Evolutionary conservation across 768 basidiomycete species (phyloP).

Genomic region (Piloderma croceum): DNA sequence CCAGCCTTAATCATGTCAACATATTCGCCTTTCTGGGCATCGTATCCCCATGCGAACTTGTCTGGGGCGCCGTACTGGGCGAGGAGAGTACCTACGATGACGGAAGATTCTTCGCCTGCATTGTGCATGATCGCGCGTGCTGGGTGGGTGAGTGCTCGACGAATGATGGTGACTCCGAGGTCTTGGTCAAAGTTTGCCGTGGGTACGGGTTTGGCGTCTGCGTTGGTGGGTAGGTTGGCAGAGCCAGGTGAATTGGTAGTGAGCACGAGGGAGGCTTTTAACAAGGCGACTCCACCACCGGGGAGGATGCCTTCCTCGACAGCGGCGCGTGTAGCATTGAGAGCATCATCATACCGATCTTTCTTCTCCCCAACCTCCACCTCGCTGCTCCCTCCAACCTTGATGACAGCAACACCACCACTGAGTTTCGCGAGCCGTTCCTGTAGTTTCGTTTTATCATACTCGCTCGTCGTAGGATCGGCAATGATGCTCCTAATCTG

Average conservation of each 20-base stretch:
- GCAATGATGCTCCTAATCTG: constrained; percentile 83
- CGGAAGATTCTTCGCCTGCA: constrained; percentile 90
- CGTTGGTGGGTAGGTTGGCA: constrained; percentile 42
- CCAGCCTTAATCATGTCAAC: constrained; percentile 94
- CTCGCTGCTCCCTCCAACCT: constrained; percentile 89
- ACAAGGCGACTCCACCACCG: constrained; percentile 89
- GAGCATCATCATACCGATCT: constrained; percentile 94
- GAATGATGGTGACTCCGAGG: constrained; percentile 90
- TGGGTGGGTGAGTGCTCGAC: constrained; percentile 77
- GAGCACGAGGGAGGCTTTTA: constrained; percentile 77
- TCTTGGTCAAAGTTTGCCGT: constrained; percentile 96
- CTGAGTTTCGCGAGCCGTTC: constrained; percentile 94
- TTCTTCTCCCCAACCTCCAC: constrained; percentile 99
- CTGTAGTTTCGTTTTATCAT: constrained; percentile 91
- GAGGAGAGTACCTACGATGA: constrained; percentile 86
- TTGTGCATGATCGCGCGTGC: constrained; percentile 87
- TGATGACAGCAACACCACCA: constrained; percentile 97
- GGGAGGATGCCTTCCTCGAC: constrained; percentile 99
- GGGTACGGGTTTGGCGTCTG: constrained; percentile 61
- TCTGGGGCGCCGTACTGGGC: constrained; percentile 62
- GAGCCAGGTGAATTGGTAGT: constrained; percentile 46
- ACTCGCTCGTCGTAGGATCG: constrained; percentile 85
- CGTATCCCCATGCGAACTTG: constrained; percentile 87
- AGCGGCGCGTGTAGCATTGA: constrained; percentile 96
- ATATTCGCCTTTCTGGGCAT: constrained; percentile 87